These are phyloP conservation scores for Phialophora verrucosa DNA, from an alignment of 2,329 filamentous ascomycete genomes.

Conservation along the genomic window DNA sequence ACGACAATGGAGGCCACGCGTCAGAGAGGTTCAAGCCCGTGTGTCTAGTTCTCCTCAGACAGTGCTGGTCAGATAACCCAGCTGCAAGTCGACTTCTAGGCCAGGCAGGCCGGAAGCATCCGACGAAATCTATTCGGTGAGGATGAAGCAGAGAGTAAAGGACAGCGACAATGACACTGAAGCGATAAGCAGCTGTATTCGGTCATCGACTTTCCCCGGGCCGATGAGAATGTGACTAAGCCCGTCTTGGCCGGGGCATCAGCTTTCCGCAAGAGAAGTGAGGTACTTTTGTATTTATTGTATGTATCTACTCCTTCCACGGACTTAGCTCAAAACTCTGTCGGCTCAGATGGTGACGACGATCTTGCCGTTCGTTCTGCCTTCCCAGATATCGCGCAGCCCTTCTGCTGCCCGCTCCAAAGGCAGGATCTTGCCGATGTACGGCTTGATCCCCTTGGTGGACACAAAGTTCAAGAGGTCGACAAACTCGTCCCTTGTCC, in stretches of 20 bases:
- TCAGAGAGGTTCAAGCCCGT: background rate
- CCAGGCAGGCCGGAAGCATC: background rate
- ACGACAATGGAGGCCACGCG: background rate
- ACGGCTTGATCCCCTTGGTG: constrained; percentile 26
- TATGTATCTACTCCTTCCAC: background rate
- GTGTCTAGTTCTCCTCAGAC: background rate
- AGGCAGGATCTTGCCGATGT: constrained; percentile 30
- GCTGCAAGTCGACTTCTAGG: background rate
- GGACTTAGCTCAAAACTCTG: background rate
- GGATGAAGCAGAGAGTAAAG: background rate
- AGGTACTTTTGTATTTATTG: background rate
- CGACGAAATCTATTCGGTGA: background rate
- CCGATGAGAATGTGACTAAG: background rate
- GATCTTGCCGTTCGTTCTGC: constrained; percentile 30
- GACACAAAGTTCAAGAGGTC: constrained; percentile 29
- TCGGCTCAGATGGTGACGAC: constrained; percentile 22
- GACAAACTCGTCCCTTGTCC: constrained; percentile 32
- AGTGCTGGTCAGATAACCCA: background rate
- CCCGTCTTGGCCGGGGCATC: background rate
- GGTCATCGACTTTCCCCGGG: background rate
- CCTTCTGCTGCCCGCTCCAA: constrained; percentile 26
- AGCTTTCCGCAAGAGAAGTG: background rate
- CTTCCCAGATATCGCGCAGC: constrained; percentile 29
- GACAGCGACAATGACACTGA: background rate
- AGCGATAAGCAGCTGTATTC: constrained; percentile 6